These are phyloP conservation scores for Phytophthora citrophthora DNA, from an alignment of 352 stramenopile species.

Conservation along the genomic window DNA sequence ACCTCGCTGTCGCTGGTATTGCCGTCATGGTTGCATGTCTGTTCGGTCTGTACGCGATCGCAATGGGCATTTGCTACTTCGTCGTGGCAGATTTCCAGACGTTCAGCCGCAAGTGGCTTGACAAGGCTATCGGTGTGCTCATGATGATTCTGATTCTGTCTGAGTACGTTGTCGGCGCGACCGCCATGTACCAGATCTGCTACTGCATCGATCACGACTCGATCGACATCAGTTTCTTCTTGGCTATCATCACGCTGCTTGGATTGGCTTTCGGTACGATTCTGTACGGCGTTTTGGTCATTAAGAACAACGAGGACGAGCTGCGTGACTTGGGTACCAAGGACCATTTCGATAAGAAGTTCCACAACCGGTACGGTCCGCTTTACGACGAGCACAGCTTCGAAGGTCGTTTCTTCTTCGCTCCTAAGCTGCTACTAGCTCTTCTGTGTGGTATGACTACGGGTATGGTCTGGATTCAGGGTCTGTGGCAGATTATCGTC, in stretches of 20 bases:
- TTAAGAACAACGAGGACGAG: slow-evolving; percentile 82
- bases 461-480: slow-evolving; percentile 78
- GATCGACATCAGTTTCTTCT: slow-evolving; percentile 64
- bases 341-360: slow-evolving; percentile 86
- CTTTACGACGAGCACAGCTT: slow-evolving; percentile 91
- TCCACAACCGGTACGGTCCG: slow-evolving; percentile 79
- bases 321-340: slow-evolving; percentile 83
- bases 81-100: slow-evolving; percentile 59
- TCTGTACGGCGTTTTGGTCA: slow-evolving; percentile 73
- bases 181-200: slow-evolving; percentile 87
- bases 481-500: slow-evolving; percentile 78
- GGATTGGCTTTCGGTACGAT: slow-evolving; percentile 81
- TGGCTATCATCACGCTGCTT: slow-evolving; percentile 73
- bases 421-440: slow-evolving; percentile 80
- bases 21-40: slow-evolving; percentile 48
- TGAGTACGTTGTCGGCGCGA: slow-evolving; percentile 85
- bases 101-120: slow-evolving; percentile 77
- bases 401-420: slow-evolving; percentile 88
- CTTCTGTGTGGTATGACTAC: slow-evolving; percentile 82
- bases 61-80: slow-evolving; percentile 54
- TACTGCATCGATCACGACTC: slow-evolving; percentile 71
- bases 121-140: slow-evolving; percentile 79
- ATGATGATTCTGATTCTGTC: slow-evolving; percentile 88
- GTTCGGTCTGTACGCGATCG: slow-evolving; percentile 55
- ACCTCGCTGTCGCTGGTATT: slow-evolving; percentile 76